Percentiles rank a stretch among this genome's conserved stretches.
Conservation (phyloP, 306 rosid species). For the Gastrolobium bilobum region DNA sequence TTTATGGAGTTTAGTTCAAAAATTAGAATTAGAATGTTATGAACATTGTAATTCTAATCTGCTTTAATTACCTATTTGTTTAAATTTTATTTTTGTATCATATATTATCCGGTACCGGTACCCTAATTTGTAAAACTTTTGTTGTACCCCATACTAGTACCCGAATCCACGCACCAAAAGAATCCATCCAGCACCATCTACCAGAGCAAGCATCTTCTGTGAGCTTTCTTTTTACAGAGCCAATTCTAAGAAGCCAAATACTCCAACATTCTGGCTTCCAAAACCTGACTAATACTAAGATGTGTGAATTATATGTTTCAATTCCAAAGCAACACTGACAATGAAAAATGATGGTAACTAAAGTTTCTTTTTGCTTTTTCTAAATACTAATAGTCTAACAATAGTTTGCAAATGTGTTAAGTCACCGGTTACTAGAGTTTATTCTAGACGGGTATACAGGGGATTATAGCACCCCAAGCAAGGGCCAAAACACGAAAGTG, state of each 20-base stretch:
- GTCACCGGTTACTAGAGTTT: too few species aligned
- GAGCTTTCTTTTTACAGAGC: background rate
- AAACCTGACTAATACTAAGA: background rate
- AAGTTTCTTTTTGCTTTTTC: conserved; percentile 10
- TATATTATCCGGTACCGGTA: background rate
- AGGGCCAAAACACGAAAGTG: too few species aligned
- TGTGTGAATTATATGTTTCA: background rate
- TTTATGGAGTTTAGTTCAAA: background rate
- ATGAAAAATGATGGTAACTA: background rate
- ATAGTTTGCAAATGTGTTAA: background rate
- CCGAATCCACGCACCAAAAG: background rate
- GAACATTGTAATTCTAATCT: background rate
- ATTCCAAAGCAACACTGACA: conserved; percentile 4
- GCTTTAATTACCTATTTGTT: background rate
- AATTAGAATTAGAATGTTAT: background rate
- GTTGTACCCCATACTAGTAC: background rate
- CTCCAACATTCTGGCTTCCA: background rate
- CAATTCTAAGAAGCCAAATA: background rate
- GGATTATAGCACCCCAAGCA: too few species aligned
- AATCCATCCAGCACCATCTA: background rate
- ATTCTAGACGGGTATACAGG: too few species aligned
- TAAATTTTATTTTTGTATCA: background rate
- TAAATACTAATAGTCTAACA: conserved; percentile 1
- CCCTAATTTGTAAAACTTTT: background rate
- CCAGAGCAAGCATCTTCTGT: conserved; percentile 13